A percentile compares a stretch with the other conserved stretches of the same genome.
phyloP scores from a whole-genome alignment of 192 early-diverging fungal species.

The Helicostylum pulchrum region DNA sequence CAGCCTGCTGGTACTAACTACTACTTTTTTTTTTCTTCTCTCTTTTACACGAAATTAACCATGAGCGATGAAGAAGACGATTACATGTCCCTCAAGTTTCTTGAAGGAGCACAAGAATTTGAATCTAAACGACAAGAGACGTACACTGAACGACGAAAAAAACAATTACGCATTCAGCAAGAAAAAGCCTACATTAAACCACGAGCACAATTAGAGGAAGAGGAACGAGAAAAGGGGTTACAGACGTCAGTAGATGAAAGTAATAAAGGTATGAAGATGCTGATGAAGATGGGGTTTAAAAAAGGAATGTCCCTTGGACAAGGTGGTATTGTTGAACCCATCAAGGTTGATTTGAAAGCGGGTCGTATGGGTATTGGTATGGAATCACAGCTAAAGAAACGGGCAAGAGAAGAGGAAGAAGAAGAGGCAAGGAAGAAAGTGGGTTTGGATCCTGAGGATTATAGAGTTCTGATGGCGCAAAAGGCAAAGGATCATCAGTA shows the following conservation, averaged over 20 bases:
- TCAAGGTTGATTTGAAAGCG: conserved; percentile 27
- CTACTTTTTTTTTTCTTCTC: neutral
- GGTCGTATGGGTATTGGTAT: conserved; percentile 48
- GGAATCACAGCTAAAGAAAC: conserved; percentile 36
- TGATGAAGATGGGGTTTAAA: conserved; percentile 58
- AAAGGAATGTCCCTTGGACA: conserved; percentile 44
- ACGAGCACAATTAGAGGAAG: conserved; percentile 38
- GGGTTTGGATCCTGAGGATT: conserved; percentile 38
- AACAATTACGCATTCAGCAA: conserved; percentile 40
- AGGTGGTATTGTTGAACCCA: conserved; percentile 27
- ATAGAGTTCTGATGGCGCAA: conserved; percentile 29
- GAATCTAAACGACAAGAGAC: conserved; percentile 25
- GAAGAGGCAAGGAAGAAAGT: conserved; percentile 20
- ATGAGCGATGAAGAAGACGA: conserved; percentile 46
- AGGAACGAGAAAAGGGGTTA: conserved; percentile 48
- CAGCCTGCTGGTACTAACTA: too few species aligned
- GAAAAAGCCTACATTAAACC: conserved; percentile 43
- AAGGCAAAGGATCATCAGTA: conserved; percentile 34
- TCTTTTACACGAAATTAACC: neutral
- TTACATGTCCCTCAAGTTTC: conserved; percentile 50
- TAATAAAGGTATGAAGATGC: conserved; percentile 55
- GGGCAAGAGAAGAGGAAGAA: conserved; percentile 33
- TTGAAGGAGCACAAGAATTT: conserved; percentile 34
- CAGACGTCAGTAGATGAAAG: conserved; percentile 42
- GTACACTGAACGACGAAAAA: conserved; percentile 39